Evolutionary conservation across 1,284 basidiomycete genomes (phyloP).

Genomic region (Pholiota adiposa): DNA sequence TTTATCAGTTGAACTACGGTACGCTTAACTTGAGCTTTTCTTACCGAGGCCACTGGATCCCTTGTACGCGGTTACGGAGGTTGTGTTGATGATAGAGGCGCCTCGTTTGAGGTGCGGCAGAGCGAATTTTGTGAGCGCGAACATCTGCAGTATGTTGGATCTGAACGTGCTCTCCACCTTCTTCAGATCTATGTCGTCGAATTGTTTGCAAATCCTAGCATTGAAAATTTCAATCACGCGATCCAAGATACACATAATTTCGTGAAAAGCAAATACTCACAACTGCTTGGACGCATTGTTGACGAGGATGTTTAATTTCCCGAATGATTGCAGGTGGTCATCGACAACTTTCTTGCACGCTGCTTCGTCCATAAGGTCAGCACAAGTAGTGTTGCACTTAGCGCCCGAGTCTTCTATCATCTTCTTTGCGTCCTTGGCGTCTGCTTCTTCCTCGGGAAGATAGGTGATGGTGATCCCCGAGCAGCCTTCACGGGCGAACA

Average conservation of each 20-base stretch:
- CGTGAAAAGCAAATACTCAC: no score
- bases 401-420: constrained; percentile 47
- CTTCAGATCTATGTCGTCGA: constrained; percentile 53
- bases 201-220: constrained; percentile 32
- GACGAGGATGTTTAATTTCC: constrained; percentile 57
- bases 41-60: constrained; percentile 31
- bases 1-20: neutral
- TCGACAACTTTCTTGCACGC: constrained; percentile 49
- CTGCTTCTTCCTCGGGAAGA: constrained; percentile 62
- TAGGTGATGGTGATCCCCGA: constrained; percentile 69
- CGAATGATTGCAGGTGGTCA: constrained; percentile 53
- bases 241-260: no score
- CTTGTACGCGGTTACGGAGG: constrained; percentile 65
- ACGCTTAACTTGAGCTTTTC: neutral
- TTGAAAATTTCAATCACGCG: no score
- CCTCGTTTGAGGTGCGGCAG: constrained; percentile 66
- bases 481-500: constrained; percentile 65
- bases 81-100: constrained; percentile 65
- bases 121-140: constrained; percentile 56
- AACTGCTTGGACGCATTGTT: constrained; percentile 73
- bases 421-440: constrained; percentile 53
- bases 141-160: constrained; percentile 63
- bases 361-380: constrained; percentile 45
- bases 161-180: constrained; percentile 58
- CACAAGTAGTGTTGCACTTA: constrained; percentile 48